phyloP scores from a whole-genome alignment of 129 eudicot genomes.

The Lonicera japonica region DNA sequence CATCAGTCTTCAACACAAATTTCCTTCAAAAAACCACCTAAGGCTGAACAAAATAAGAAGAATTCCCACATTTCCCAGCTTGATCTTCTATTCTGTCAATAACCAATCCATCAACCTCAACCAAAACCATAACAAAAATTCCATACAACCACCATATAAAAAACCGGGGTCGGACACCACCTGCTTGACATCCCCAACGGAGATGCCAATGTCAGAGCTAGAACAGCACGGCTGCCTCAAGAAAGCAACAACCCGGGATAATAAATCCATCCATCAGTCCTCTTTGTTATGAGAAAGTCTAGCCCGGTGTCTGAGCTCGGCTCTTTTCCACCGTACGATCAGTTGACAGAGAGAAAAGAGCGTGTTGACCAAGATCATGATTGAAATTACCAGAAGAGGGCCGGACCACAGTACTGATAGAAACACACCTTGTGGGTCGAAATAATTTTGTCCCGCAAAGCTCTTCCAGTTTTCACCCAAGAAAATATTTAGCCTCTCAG shows the following conservation, averaged over 20 bases:
- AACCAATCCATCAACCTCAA: background rate
- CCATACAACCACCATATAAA: too few species aligned
- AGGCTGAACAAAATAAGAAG: too few species aligned
- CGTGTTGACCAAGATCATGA: slow-evolving; percentile 79
- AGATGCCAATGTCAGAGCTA: too few species aligned
- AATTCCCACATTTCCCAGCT: too few species aligned
- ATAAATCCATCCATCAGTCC: slow-evolving; percentile 40
- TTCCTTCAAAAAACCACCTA: too few species aligned
- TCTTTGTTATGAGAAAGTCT: slow-evolving; percentile 55
- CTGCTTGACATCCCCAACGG: too few species aligned
- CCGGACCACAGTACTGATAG: slow-evolving; percentile 97
- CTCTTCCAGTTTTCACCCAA: slow-evolving; percentile 77
- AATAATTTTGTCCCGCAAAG: slow-evolving; percentile 90
- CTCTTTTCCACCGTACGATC: slow-evolving; percentile 86
- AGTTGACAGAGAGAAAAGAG: slow-evolving; percentile 69
- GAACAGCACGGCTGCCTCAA: too few species aligned
- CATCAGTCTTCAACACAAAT: too few species aligned
- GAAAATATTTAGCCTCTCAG: slow-evolving; percentile 66
- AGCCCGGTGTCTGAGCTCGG: slow-evolving; percentile 93
- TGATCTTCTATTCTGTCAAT: too few species aligned
- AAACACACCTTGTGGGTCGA: slow-evolving; percentile 74
- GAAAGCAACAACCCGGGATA: too few species aligned
- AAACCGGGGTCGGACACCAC: too few species aligned
- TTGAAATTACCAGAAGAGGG: slow-evolving; percentile 72
- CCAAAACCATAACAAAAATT: background rate